Evolutionary conservation across 2,329 filamentous ascomycete species (phyloP).

Genomic region (Aureobasidium musti): DNA sequence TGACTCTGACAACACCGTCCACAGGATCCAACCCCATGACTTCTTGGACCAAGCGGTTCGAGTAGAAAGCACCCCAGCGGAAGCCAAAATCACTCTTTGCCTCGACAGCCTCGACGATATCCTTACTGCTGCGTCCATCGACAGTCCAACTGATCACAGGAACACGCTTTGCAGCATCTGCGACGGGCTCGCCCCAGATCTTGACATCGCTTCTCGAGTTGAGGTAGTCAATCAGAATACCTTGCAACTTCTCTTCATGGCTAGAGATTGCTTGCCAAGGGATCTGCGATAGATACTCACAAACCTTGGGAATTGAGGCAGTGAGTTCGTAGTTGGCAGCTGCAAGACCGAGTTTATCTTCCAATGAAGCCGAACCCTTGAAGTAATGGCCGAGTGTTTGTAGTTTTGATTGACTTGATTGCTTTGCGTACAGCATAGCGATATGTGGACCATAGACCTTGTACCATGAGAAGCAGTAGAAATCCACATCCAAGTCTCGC

Average conservation of each 20-base stretch:
- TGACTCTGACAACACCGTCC: slow-evolving; percentile 69
- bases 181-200: slow-evolving; percentile 59
- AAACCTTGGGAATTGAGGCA: slow-evolving; percentile 62
- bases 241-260: slow-evolving; percentile 64
- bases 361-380: slow-evolving; percentile 59
- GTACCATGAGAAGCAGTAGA: slow-evolving; percentile 80
- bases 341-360: slow-evolving; percentile 68
- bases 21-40: slow-evolving; percentile 57
- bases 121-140: slow-evolving; percentile 56
- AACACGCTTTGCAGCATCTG: slow-evolving; percentile 56
- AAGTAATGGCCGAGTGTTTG: slow-evolving; percentile 67
- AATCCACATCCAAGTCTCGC: slow-evolving; percentile 66
- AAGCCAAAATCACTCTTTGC: slow-evolving; percentile 61
- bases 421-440: slow-evolving; percentile 67
- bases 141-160: slow-evolving; percentile 69
- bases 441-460: slow-evolving; percentile 79
- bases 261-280: slow-evolving; percentile 56
- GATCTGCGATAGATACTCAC: slow-evolving; percentile 52
- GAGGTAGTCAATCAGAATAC: slow-evolving; percentile 62
- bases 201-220: slow-evolving; percentile 55
- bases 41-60: slow-evolving; percentile 61
- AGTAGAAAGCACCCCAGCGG: slow-evolving; percentile 70
- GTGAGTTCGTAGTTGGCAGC: slow-evolving; percentile 71
- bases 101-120: slow-evolving; percentile 65
- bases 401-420: slow-evolving; percentile 58